Percentiles rank a stretch among this genome's conserved stretches.
phyloP scores from a whole-genome alignment of 768 basidiomycete genomes.

The Grammothele lineata region DNA sequence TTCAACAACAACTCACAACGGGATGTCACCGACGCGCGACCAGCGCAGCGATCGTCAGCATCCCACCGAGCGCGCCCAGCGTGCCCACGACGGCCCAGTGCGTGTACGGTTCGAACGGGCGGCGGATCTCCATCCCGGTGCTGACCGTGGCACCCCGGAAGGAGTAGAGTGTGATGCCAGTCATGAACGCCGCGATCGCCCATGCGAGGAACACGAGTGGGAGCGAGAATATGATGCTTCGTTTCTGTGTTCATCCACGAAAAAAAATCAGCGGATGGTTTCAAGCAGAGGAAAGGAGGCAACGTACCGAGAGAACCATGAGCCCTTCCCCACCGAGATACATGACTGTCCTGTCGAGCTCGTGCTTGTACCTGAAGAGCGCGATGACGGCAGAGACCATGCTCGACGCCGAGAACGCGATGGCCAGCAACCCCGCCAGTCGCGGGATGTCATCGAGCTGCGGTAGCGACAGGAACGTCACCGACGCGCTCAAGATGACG shows the following conservation, averaged over 20 bases:
- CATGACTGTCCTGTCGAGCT: constrained; percentile 48
- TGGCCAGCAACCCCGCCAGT: constrained; percentile 61
- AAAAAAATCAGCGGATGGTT: constrained; percentile 2
- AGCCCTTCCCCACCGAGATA: constrained; percentile 50
- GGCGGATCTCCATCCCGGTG: constrained; percentile 30
- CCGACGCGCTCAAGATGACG: constrained; percentile 73
- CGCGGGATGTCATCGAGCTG: constrained; percentile 63
- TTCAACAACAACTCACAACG: too few relatives aligned
- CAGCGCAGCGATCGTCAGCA: constrained; percentile 50
- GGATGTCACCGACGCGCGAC: constrained; percentile 24
- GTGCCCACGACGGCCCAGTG: constrained; percentile 61
- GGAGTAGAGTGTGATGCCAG: constrained; percentile 61
- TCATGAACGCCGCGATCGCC: constrained; percentile 63
- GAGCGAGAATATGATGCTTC: constrained; percentile 63
- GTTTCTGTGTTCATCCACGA: too few relatives aligned
- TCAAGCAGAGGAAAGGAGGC: constrained; percentile 5
- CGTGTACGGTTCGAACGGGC: constrained; percentile 54
- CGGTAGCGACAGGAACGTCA: constrained; percentile 77
- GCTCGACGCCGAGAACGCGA: constrained; percentile 64
- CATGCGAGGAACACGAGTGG: constrained; percentile 74
- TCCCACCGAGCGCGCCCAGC: constrained; percentile 58
- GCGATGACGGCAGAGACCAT: constrained; percentile 68
- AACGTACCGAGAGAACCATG: constrained; percentile 45
- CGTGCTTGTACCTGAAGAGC: constrained; percentile 65
- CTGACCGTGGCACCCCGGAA: constrained; percentile 47